Base-by-base conservation (phyloP, 1,284 basidiomycete species). In the Cutaneotrichosporon arboriforme region DNA sequence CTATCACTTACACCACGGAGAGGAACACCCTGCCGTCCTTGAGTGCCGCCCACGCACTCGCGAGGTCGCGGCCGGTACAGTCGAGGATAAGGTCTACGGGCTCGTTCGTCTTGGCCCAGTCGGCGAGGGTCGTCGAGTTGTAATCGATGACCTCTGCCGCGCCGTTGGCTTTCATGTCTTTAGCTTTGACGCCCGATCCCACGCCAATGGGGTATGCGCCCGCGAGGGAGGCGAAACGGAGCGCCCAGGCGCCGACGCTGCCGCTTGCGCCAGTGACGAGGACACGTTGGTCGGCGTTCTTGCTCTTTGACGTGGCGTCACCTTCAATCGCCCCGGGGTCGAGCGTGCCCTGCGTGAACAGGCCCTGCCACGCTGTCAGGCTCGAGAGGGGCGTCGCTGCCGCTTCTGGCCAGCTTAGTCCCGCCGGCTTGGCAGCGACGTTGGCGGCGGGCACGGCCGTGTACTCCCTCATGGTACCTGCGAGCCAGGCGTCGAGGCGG, bases 321-420 rank as follows among this genome's bases (percentile, higher is more conserved):
- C 12, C 20, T 3, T 9, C 20, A 4, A 54, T 31, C 1, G 45
- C 46, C 2, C 35, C 37, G 10, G 49, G 14, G 20, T 52, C 47
- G 39, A 58, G 46, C 4, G n/a, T 31, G 26, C 50, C 52, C 13
- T 55, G 57, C 23, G 45, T 40, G 17, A 54, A 54, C 7, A 58
- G 14, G 5, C 50, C 57, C 36, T 58, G 52, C 50, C 52, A 58
- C 13, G 52, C 57, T 4, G 57, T 58, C 13, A 58, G 43, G 0
- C 36, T 13, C 14, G 50, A 52, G 17, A 58, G 52, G 8, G 57
- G 53, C 10, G 52, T 58, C 3, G 50, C 57, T 8, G 39, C 39
- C 13, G 50, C 57, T 15, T 58, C 50, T 10, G 39, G 9, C 57
- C 57, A 58, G 12, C 22, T 31, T 10, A 58, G 57, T 1, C 13